Evolutionary conservation across 805 yeast species (phyloP).

Genomic region (Hanseniaspora guilliermondii): DNA sequence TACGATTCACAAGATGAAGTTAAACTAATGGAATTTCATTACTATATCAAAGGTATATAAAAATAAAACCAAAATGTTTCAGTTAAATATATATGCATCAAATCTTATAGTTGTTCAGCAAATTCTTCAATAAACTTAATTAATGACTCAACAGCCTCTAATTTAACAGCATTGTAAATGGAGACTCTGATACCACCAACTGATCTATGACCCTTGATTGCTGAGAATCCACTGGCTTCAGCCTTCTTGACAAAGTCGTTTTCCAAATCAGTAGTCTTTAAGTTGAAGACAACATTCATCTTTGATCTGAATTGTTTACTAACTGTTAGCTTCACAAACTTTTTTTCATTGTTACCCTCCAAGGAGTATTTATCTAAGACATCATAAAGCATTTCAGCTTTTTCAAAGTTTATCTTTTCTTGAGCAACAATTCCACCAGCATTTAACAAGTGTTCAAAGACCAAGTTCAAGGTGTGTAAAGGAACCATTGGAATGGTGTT

Average conservation of each 20-base stretch:
- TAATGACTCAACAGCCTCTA: slow-evolving; percentile 45
- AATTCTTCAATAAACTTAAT: slow-evolving; percentile 48
- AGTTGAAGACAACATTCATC: slow-evolving; percentile 88
- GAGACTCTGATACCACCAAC: slow-evolving; percentile 97
- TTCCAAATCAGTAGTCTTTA: slow-evolving; percentile 53
- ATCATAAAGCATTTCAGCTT: slow-evolving; percentile 52
- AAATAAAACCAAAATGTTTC: not conserved
- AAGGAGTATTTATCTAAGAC: slow-evolving; percentile 45
- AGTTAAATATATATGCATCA: not conserved
- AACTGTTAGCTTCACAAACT: slow-evolving; percentile 55
- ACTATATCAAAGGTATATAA: slow-evolving; percentile 1
- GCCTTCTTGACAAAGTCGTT: slow-evolving; percentile 61
- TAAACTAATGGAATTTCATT: slow-evolving; percentile 5
- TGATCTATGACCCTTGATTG: slow-evolving; percentile 89
- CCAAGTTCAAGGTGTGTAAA: slow-evolving; percentile 71
- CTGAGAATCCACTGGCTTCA: slow-evolving; percentile 44
- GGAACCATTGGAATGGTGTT: slow-evolving; percentile 94
- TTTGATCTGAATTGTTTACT: slow-evolving; percentile 53
- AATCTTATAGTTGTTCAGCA: slow-evolving; percentile 33
- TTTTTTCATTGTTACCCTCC: slow-evolving; percentile 1
- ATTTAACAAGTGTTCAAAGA: slow-evolving; percentile 46
- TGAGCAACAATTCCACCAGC: slow-evolving; percentile 65
- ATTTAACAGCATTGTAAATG: slow-evolving; percentile 72
- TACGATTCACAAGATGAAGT: not conserved
- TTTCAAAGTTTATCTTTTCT: slow-evolving; percentile 42